Conservation (phyloP, 345 rosid species). For the Carallia brachiata region DNA sequence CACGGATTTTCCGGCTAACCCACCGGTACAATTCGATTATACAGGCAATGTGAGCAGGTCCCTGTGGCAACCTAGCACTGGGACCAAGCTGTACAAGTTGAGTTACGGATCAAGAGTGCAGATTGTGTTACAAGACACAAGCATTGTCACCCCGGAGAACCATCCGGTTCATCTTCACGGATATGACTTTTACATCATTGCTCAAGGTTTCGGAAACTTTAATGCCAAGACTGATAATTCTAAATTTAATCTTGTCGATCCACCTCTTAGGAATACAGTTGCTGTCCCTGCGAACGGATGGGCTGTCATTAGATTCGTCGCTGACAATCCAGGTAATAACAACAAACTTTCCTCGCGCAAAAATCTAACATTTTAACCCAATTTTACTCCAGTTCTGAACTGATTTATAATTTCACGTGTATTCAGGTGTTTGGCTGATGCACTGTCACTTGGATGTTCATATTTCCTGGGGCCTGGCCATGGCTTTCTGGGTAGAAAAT, state of each 20-base stretch:
- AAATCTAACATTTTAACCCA: background rate
- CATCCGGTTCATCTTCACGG: constrained; percentile 55
- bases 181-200: constrained; percentile 45
- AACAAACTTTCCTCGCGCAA: background rate
- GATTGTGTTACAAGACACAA: constrained; percentile 43
- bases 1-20: constrained; percentile 36
- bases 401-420: background rate
- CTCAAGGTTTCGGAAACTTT: constrained; percentile 42
- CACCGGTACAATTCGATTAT: constrained; percentile 37
- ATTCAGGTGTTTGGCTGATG: constrained; percentile 34
- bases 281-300: constrained; percentile 43
- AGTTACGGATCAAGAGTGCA: constrained; percentile 33
- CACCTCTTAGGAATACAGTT: constrained; percentile 35
- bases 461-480: constrained; percentile 31
- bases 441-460: constrained; percentile 38
- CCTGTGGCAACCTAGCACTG: constrained; percentile 16
- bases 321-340: constrained; percentile 40
- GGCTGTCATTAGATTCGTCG: constrained; percentile 44
- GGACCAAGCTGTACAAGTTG: constrained; percentile 28
- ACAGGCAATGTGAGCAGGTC: constrained; percentile 30
- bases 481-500: constrained; percentile 31
- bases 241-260: constrained; percentile 41
- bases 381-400: background rate
- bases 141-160: constrained; percentile 31
- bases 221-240: constrained; percentile 30